Percentiles rank a stretch among this genome's conserved stretches.
phyloP scores from a whole-genome alignment of 306 rosid genomes.

The Neltuma alba region DNA sequence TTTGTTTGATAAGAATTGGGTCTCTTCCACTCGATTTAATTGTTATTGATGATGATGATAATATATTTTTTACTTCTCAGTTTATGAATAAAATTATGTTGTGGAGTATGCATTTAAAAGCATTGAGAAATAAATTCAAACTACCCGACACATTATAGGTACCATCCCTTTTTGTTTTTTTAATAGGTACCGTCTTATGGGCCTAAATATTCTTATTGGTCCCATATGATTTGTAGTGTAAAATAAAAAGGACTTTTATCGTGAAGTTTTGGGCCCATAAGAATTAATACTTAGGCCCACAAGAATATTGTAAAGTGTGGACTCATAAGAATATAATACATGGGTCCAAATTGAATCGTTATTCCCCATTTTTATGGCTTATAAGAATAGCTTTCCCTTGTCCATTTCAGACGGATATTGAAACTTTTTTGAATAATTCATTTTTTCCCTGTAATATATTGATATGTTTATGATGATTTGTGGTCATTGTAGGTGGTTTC shows the following conservation, averaged over 20 bases:
- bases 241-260: background rate
- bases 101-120: background rate
- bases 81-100: background rate
- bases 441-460: background rate
- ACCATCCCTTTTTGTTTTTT: no score
- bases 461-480: background rate
- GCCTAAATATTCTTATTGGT: no score
- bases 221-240: background rate
- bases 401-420: background rate
- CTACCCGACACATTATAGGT: background rate
- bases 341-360: background rate
- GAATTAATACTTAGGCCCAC: no score
- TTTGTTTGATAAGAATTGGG: background rate
- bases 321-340: background rate
- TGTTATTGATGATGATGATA: background rate
- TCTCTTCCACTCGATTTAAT: background rate
- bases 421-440: background rate
- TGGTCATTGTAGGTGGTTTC: constrained; percentile 45
- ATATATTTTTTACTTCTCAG: background rate
- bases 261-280: background rate
- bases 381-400: background rate
- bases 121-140: background rate
- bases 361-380: background rate
- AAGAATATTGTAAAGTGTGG: background rate
- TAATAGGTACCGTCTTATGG: no score